Percentiles rank a stretch among this genome's conserved stretches.
Conservation (phyloP, 768 basidiomycete species). For the Punctularia strigosozonata region DNA sequence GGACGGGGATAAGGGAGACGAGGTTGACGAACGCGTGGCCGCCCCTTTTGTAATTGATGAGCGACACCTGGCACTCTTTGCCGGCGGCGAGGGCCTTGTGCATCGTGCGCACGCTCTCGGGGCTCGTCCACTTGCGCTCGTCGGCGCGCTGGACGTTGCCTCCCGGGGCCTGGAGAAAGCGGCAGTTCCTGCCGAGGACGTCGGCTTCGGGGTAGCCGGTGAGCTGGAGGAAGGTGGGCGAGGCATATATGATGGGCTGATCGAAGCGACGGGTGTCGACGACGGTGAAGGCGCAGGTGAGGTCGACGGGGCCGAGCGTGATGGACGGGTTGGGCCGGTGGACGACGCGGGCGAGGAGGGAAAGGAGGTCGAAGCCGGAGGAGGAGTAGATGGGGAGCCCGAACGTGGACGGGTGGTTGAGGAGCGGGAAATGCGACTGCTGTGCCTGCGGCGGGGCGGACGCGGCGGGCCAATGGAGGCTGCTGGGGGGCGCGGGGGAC, state of each 20-base stretch:
- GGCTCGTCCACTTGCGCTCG: constrained; percentile 47
- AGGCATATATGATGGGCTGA: constrained; percentile 83
- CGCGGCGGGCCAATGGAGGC: constrained; percentile 5
- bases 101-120: constrained; percentile 54
- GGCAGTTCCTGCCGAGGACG: constrained; percentile 83
- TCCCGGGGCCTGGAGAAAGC: constrained; percentile 76
- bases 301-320: constrained; percentile 81
- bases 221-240: constrained; percentile 66
- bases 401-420: constrained; percentile 14
- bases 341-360: constrained; percentile 68
- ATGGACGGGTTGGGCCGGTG: constrained; percentile 65
- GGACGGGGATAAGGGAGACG: constrained; percentile 81
- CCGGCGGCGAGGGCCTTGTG: constrained; percentile 52
- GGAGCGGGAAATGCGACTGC: constrained; percentile 5
- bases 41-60: constrained; percentile 84
- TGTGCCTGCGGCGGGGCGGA: constrained; percentile 2
- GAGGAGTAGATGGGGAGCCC: constrained; percentile 69
- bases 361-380: constrained; percentile 84
- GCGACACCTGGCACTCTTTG: constrained; percentile 80
- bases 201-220: constrained; percentile 69
- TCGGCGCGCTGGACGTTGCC: constrained; percentile 42
- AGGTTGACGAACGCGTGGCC: constrained; percentile 86
- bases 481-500: too few relatives aligned
- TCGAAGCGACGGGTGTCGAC: constrained; percentile 77
- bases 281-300: constrained; percentile 87